Conservation (phyloP, 495 filamentous ascomycete species). For the Penicillium robsamsonii region DNA sequence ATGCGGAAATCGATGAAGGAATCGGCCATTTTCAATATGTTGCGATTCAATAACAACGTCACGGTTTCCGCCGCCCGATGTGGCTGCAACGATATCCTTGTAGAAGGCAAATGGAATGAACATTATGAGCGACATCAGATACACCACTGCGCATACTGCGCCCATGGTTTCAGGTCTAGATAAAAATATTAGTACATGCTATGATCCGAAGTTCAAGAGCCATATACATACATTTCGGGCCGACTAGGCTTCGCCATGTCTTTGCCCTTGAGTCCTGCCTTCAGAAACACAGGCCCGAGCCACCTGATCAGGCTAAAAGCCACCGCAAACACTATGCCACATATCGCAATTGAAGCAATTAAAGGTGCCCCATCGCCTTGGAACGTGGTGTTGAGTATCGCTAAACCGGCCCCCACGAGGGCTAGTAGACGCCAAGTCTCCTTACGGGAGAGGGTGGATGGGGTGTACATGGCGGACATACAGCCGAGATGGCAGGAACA, state of each 20-base stretch:
- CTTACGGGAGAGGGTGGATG: slow-evolving; percentile 54
- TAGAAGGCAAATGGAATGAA: slow-evolving; percentile 98
- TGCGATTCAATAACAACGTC: slow-evolving; percentile 69
- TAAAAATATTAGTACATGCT: slow-evolving; percentile 19
- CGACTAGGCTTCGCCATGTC: slow-evolving; percentile 80
- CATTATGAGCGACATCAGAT: slow-evolving; percentile 78
- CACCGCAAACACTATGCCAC: slow-evolving; percentile 75
- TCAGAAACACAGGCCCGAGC: slow-evolving; percentile 90
- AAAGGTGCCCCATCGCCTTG: slow-evolving; percentile 84
- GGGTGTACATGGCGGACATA: slow-evolving; percentile 37
- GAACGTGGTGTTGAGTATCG: slow-evolving; percentile 78
- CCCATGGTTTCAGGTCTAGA: slow-evolving; percentile 92
- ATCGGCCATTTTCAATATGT: slow-evolving; percentile 71
- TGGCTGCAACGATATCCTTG: slow-evolving; percentile 95
- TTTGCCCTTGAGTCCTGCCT: slow-evolving; percentile 83
- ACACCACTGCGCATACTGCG: slow-evolving; percentile 89
- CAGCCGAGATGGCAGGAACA: neutral
- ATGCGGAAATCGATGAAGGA: slow-evolving; percentile 89
- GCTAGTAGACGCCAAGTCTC: slow-evolving; percentile 70
- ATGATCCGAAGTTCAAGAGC: neutral
- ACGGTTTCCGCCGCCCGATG: slow-evolving; percentile 87
- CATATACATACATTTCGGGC: slow-evolving; percentile 65
- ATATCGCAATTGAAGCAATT: slow-evolving; percentile 81
- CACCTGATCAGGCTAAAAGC: slow-evolving; percentile 85
- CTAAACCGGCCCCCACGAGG: slow-evolving; percentile 66